Conservation (phyloP, 1,139 yeast genomes). For the Torulaspora globosa region DNA sequence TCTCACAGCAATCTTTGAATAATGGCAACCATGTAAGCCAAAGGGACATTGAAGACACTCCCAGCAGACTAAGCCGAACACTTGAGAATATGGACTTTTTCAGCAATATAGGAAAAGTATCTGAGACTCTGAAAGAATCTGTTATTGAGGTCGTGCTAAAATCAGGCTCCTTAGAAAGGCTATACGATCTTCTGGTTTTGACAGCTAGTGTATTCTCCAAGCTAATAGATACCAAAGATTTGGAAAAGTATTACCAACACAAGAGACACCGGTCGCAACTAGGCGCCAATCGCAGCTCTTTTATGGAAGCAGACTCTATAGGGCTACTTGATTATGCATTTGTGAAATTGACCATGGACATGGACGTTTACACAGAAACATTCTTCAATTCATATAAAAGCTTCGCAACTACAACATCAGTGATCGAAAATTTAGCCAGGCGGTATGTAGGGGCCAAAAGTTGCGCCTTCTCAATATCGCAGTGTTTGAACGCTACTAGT, state of each 20-base stretch:
- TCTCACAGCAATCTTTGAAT: slow-evolving; percentile 30
- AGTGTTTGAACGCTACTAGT: slow-evolving; percentile 21
- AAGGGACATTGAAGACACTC: slow-evolving; percentile 29
- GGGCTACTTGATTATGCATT: slow-evolving; percentile 41
- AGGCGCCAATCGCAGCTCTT: slow-evolving; percentile 7
- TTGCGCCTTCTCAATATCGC: slow-evolving; percentile 50
- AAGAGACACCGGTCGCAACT: slow-evolving; percentile 21
- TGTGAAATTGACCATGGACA: slow-evolving; percentile 50
- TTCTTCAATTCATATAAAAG: slow-evolving; percentile 64
- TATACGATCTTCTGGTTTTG: slow-evolving; percentile 58
- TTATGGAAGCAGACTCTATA: slow-evolving; percentile 15
- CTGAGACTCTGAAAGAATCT: slow-evolving; percentile 36
- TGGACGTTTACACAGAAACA: slow-evolving; percentile 55
- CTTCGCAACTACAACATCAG: slow-evolving; percentile 51
- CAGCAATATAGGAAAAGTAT: slow-evolving; percentile 26
- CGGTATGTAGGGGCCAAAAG: slow-evolving; percentile 58
- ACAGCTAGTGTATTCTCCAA: slow-evolving; percentile 58
- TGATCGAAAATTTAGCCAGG: slow-evolving; percentile 48
- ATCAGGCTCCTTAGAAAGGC: slow-evolving; percentile 56
- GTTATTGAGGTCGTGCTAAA: slow-evolving; percentile 48
- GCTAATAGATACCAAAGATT: slow-evolving; percentile 43
- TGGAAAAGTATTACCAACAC: slow-evolving; percentile 38
- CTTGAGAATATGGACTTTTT: slow-evolving; percentile 38
- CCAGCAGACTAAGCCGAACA: slow-evolving; percentile 29
- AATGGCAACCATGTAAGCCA: slow-evolving; percentile 13